Base-by-base conservation (phyloP, 2,329 filamentous ascomycete species). In the Sporothrix brasiliensis region DNA sequence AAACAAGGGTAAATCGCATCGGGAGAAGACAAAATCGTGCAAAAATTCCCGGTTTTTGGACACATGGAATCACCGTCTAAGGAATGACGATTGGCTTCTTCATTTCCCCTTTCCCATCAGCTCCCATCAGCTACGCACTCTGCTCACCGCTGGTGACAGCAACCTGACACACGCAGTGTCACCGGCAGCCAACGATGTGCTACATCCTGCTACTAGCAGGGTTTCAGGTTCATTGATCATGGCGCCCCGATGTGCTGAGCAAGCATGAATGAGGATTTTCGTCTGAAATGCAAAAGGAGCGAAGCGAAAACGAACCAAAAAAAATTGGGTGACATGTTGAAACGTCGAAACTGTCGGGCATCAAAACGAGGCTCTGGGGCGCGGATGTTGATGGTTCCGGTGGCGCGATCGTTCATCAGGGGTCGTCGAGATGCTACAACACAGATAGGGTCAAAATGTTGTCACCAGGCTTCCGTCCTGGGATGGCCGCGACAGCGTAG, bases 231-330 rank as follows among this genome's bases (percentile, higher is more conserved):
- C n/a, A 49, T 50, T 53, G 53, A 60, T 61, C 68, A 69, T 39
- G 16, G 58, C 16, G 49, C 63, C n/a, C 44, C 41, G 24, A 50
- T 54, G 49, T 66, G 24, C 61, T 30, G 30, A 63, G 44, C 44
- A 67, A 44, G 69, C 69, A 70, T 70, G 56, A 70, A 68, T 54
- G 54, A 67, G 63, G 63, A 67, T 70, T 70, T 41, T 60, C 63
- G 61, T 70, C 69, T 61, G 52, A 70, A 67, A 70, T 66, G 50
- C 67, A 67, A 67, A 54, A 30, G 4, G 21, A 9, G 2, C 19
- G 47, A 49, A n/a, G 24, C 3, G 19, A 30, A 41, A 24, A 21
- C 24, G 7, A 53, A 41, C 9, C 7, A n/a, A 19, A 49, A 49
- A 56, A 56, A 24, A 53, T 24, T 21, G 21, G n/a, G 50, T 21